Base-by-base conservation (phyloP, 768 basidiomycete genomes). In the Lactarius hatsudake region DNA sequence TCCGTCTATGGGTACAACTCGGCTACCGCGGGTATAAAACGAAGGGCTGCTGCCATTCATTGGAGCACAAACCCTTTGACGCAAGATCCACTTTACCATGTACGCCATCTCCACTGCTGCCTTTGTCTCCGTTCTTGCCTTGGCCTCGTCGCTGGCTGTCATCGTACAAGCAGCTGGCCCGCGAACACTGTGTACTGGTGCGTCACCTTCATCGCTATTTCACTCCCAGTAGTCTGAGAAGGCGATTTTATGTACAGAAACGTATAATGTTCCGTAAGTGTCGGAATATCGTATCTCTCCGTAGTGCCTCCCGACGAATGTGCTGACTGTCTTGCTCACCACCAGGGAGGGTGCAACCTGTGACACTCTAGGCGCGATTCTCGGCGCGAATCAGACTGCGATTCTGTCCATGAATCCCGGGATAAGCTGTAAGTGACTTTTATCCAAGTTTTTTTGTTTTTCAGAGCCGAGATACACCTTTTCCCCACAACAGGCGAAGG, bases 131-230 rank as follows among this genome's bases (percentile, higher is more conserved):
- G 53, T 43, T 30, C 59, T 68, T 30, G 42, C 54, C 38, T 48
- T 67, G 38, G 18, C 17, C 23, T 45, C 64, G 20, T 32, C 45
- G 2, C 28, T 66, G 60, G 45, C 42, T 15, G 34, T 43, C n/a
- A 17, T 65, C 30, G 63, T 68, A 43, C 42, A 54, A n/a, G 67
- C 66, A 3, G 7, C 0, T 23, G 67, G 64, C 23, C 67, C 67
- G 6, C 53, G 59, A n/a, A 12, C n/a, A 28, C 54, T 34, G 34
- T 67, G 65, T n/a, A 12, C 3, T 3, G 55, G 67, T 66, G 28
- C n/a, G 64, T 51, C 15, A 8, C 34, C 34, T 66, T 40, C 17
- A 26, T 38, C n/a, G 7, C 13, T 13, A 26, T 53, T 53, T 26
- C 13, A 20, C 18, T 6, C 8, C 28, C 20, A 17, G 23, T 20